These are phyloP conservation scores for Phialocephala subalpina DNA, from an alignment of 2,329 filamentous ascomycete genomes.

Conservation along the genomic window DNA sequence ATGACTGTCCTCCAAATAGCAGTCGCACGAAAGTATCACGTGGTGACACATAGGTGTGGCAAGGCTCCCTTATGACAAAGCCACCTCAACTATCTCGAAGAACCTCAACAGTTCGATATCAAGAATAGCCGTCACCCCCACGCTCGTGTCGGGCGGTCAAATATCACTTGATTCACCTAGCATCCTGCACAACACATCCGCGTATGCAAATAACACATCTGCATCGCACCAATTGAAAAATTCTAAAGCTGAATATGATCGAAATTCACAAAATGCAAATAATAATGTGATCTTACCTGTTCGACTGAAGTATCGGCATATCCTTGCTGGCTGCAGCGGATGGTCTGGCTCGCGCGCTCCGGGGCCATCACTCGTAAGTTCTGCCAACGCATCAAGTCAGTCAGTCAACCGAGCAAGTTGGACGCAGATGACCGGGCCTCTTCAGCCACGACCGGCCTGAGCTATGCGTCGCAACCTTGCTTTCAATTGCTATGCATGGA, in stretches of 20 bases:
- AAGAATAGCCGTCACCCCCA: conserved; percentile 27
- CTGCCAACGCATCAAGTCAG: conserved; percentile 41
- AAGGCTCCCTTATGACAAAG: conserved; percentile 30
- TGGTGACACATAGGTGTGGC: conserved; percentile 32
- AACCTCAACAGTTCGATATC: conserved; percentile 29
- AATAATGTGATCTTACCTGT: conserved; percentile 33
- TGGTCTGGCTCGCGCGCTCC: conserved; percentile 33
- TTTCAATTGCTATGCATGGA: conserved; percentile 19
- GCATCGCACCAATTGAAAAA: conserved; percentile 41
- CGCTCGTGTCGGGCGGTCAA: conserved; percentile 32
- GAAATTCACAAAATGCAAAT: conserved; percentile 18
- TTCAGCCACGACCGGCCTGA: conserved; percentile 23
- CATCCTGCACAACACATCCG: conserved; percentile 41
- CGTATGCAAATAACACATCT: conserved; percentile 32
- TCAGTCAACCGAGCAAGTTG: conserved; percentile 27
- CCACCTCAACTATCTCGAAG: conserved; percentile 19
- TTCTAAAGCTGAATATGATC: conserved; percentile 27
- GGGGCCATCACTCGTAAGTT: conserved; percentile 34
- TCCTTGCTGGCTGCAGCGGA: conserved; percentile 29
- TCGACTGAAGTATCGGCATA: conserved; percentile 43
- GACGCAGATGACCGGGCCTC: conserved; percentile 23
- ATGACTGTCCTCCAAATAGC: conserved; percentile 23
- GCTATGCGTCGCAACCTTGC: conserved; percentile 27
- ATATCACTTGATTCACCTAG: conserved; percentile 40
- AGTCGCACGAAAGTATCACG: conserved; percentile 34